Evolutionary conservation across 2,329 filamentous ascomycete genomes (phyloP).

Genomic region (Aspergillus costaricaensis): DNA sequence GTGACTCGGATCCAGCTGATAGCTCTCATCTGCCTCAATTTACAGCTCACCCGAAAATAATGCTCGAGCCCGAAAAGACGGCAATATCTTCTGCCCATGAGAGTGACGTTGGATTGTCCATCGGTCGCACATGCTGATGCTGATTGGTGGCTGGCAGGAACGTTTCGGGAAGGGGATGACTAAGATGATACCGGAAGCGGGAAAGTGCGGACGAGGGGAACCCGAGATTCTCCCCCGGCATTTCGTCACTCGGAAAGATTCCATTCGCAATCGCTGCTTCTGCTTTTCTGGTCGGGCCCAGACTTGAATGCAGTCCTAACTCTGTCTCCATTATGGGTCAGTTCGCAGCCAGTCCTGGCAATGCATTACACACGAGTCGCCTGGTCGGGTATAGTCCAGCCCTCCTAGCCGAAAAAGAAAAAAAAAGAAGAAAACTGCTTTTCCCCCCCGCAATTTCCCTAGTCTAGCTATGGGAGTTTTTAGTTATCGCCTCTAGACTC

Average conservation of each 20-base stretch:
- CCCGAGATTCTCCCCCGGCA: conserved; percentile 18
- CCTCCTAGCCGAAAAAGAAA: conserved; percentile 1
- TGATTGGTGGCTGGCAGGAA: conserved; percentile 31
- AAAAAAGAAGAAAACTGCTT: neutral
- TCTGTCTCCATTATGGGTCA: neutral
- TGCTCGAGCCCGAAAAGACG: conserved; percentile 24
- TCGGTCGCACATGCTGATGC: conserved; percentile 7
- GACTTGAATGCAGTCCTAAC: neutral
- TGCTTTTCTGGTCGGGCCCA: neutral
- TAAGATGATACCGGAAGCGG: conserved; percentile 14
- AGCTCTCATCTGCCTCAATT: neutral
- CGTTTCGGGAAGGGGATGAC: conserved; percentile 23
- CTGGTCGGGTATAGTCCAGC: conserved; percentile 7
- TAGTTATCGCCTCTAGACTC: conserved; percentile 7
- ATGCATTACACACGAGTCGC: neutral
- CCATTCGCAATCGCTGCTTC: neutral
- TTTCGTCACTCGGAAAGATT: conserved; percentile 23
- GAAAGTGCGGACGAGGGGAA: conserved; percentile 11
- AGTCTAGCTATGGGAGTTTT: neutral
- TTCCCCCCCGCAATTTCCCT: conserved; percentile 5
- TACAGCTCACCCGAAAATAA: conserved; percentile 9
- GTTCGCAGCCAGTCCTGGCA: neutral
- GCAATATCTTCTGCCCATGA: conserved; percentile 37
- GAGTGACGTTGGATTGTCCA: conserved; percentile 26
- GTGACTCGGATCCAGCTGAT: neutral